Evolutionary conservation across 116 monocot species (phyloP).

Genomic region (Posidonia oceanica): DNA sequence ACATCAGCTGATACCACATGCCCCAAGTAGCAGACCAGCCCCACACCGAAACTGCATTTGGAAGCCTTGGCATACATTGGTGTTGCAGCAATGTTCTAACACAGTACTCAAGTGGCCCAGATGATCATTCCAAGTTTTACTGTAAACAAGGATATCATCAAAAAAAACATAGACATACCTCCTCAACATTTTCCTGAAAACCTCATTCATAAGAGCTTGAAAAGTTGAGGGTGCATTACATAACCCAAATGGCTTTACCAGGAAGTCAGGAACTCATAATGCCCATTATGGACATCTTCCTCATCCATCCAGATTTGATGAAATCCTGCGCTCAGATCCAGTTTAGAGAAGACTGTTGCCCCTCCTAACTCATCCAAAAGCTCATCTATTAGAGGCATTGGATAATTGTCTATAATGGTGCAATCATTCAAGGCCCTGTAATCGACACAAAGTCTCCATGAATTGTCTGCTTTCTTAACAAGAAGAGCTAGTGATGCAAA

Average conservation of each 20-base stretch:
- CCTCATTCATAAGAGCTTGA: background rate
- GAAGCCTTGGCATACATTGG: background rate
- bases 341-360: too few relatives aligned
- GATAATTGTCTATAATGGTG: too few relatives aligned
- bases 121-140: background rate
- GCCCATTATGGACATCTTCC: too few relatives aligned
- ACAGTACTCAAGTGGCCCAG: background rate
- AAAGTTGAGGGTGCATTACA: background rate
- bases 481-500: too few relatives aligned
- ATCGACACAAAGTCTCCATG: background rate
- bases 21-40: background rate
- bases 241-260: too few relatives aligned
- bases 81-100: background rate
- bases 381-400: too few relatives aligned
- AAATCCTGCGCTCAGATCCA: too few relatives aligned
- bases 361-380: too few relatives aligned
- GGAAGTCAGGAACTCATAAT: too few relatives aligned
- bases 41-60: background rate
- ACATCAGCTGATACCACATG: background rate
- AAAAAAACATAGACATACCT: conserved; percentile 1
- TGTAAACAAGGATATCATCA: conserved; percentile 7
- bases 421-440: too few relatives aligned
- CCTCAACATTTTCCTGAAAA: background rate
- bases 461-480: too few relatives aligned
- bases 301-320: too few relatives aligned